Percentiles rank a stretch among this genome's conserved stretches.
These are phyloP conservation scores for Rickenella mellea DNA, from an alignment of 768 basidiomycete species.

Conservation along the genomic window DNA sequence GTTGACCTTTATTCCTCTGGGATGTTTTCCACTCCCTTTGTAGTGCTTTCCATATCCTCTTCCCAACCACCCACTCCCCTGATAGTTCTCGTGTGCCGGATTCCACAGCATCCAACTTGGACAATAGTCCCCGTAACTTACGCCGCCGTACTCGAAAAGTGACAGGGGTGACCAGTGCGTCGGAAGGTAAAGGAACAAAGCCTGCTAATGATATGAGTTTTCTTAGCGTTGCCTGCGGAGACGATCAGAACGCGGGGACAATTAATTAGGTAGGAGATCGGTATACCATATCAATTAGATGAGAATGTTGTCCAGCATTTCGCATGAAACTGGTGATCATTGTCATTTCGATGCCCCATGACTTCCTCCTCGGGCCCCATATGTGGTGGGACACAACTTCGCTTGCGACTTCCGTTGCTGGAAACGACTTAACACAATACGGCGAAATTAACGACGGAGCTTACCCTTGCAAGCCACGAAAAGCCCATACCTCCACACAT, in stretches of 20 bases:
- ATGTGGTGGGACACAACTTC: conserved; percentile 75
- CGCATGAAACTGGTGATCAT: conserved; percentile 79
- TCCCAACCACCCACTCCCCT: conserved; percentile 97
- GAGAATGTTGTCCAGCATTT: conserved; percentile 71
- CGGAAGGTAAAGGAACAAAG: conserved; percentile 78
- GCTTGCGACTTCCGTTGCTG: conserved; percentile 38
- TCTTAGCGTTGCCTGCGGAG: conserved; percentile 35
- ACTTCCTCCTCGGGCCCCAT: conserved; percentile 79
- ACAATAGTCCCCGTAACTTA: conserved; percentile 70
- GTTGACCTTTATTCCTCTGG: conserved; percentile 15
- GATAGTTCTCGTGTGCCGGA: conserved; percentile 71
- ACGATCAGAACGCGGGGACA: background rate
- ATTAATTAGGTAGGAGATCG: background rate
- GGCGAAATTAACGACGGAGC: conserved; percentile 1
- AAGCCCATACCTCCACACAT: conserved; percentile 64
- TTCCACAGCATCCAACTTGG: conserved; percentile 65
- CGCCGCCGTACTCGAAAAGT: conserved; percentile 76
- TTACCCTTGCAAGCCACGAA: conserved; percentile 56
- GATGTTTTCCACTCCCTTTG: conserved; percentile 71
- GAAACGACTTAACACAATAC: conserved; percentile 2
- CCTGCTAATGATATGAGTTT: conserved; percentile 70
- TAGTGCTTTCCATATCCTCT: conserved; percentile 78
- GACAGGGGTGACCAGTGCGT: conserved; percentile 91
- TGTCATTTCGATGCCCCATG: conserved; percentile 95
- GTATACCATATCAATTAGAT: conserved; percentile 70